Conservation (phyloP, 1,284 basidiomycete genomes). For the Lentinus polychrous region DNA sequence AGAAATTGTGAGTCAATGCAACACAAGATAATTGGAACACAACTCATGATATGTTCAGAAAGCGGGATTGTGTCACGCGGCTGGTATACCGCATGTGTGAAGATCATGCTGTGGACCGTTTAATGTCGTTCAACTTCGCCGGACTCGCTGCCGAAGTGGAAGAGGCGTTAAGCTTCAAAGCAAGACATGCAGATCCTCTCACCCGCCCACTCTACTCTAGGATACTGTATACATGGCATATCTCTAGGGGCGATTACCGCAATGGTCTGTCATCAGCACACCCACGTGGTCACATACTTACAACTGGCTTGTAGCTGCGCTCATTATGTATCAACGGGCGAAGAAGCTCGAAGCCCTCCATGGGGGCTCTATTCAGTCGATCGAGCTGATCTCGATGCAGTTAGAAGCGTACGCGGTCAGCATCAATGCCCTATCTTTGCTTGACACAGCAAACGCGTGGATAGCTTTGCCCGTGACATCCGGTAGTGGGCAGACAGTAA, state of each 20-base stretch:
- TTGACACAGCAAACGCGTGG: slow-evolving; percentile 83
- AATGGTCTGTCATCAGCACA: slow-evolving; percentile 55
- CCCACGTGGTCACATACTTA: neutral
- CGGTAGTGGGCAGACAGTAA: slow-evolving; percentile 37
- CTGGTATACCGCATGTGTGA: slow-evolving; percentile 94
- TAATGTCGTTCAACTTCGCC: slow-evolving; percentile 84
- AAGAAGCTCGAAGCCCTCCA: slow-evolving; percentile 65
- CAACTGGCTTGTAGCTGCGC: slow-evolving; percentile 51
- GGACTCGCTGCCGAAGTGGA: slow-evolving; percentile 87
- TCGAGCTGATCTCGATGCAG: slow-evolving; percentile 66
- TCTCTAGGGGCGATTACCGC: slow-evolving; percentile 79
- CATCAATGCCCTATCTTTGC: slow-evolving; percentile 84
- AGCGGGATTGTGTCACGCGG: slow-evolving; percentile 72
- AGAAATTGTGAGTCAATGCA: slow-evolving; percentile 58
- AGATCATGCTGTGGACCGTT: slow-evolving; percentile 69
- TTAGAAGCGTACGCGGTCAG: slow-evolving; percentile 80
- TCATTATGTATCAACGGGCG: slow-evolving; percentile 93
- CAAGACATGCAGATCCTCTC: slow-evolving; percentile 88
- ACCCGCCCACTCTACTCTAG: slow-evolving; percentile 83
- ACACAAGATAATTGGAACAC: neutral
- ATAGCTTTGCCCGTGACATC: slow-evolving; percentile 53
- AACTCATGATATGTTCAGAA: slow-evolving; percentile 37
- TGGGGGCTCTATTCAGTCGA: slow-evolving; percentile 42
- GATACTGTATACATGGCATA: slow-evolving; percentile 94
- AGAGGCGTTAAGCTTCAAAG: slow-evolving; percentile 87